These are phyloP conservation scores for Metarhizium album DNA, from an alignment of 2,329 filamentous ascomycete species.

Conservation along the genomic window DNA sequence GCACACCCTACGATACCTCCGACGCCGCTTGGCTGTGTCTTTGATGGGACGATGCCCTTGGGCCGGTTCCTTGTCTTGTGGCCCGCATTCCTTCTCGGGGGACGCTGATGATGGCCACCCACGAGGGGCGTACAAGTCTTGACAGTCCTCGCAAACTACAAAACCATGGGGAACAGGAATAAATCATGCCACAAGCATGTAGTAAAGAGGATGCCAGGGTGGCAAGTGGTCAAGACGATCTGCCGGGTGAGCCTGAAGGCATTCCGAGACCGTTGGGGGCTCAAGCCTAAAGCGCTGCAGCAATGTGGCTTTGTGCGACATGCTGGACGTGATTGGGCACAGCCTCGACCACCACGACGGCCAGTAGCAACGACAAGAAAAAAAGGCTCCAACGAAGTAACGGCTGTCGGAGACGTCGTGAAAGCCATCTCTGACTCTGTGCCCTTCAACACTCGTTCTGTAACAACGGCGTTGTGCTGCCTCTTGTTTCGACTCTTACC, in stretches of 20 bases:
- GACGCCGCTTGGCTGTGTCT: background rate
- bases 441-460: background rate
- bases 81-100: background rate
- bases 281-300: background rate
- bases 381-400: background rate
- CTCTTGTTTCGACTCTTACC: background rate
- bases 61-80: background rate
- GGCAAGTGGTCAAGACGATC: background rate
- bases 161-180: too few relatives aligned
- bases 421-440: background rate
- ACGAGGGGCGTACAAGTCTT: background rate
- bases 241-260: background rate
- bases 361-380: background rate
- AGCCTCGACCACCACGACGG: background rate
- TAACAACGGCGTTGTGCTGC: background rate
- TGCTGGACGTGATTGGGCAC: background rate
- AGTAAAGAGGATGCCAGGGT: background rate
- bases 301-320: background rate
- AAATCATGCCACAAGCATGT: background rate
- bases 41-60: background rate
- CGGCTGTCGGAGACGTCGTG: background rate
- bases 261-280: background rate
- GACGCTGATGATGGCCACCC: background rate
- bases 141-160: background rate
- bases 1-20: background rate